phyloP scores from a whole-genome alignment of 148 eudicot genomes.

The Fagopyrum homotropicum region DNA sequence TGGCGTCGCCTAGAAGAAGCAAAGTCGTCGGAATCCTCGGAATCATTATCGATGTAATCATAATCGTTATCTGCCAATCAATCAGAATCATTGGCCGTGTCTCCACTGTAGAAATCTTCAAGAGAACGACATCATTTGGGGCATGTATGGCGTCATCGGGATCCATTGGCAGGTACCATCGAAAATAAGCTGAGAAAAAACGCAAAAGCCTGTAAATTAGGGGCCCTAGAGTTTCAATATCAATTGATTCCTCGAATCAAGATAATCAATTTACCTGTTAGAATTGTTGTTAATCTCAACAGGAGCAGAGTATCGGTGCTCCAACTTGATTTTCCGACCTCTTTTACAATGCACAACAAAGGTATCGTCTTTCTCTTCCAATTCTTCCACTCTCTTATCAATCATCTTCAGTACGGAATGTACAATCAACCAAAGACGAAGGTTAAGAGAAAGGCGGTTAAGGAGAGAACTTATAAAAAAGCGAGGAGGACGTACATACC shows the following conservation, averaged over 20 bases:
- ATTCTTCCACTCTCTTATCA: slow-evolving; percentile 1
- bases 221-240: not conserved
- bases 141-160: slow-evolving; percentile 75
- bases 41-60: slow-evolving; percentile 63
- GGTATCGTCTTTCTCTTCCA: not conserved
- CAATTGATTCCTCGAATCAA: too few relatives aligned
- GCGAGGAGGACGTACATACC: too few relatives aligned
- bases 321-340: not conserved
- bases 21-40: slow-evolving; percentile 55
- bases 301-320: slow-evolving; percentile 10
- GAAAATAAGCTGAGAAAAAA: not conserved
- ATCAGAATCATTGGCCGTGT: slow-evolving; percentile 46
- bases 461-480: too few relatives aligned
- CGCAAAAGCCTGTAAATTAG: slow-evolving; percentile 19
- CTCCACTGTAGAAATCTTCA: slow-evolving; percentile 67
- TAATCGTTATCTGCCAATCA: slow-evolving; percentile 43
- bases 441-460: too few relatives aligned
- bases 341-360: not conserved
- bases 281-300: not conserved
- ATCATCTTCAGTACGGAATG: not conserved
- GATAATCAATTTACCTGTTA: slow-evolving; percentile 1
- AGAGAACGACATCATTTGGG: slow-evolving; percentile 52
- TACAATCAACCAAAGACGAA: too few relatives aligned
- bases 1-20: slow-evolving; percentile 41
- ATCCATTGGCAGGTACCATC: slow-evolving; percentile 27